Evolutionary conservation across 1,284 basidiomycete species (phyloP).

Genomic region (Trichosporon asahii): DNA sequence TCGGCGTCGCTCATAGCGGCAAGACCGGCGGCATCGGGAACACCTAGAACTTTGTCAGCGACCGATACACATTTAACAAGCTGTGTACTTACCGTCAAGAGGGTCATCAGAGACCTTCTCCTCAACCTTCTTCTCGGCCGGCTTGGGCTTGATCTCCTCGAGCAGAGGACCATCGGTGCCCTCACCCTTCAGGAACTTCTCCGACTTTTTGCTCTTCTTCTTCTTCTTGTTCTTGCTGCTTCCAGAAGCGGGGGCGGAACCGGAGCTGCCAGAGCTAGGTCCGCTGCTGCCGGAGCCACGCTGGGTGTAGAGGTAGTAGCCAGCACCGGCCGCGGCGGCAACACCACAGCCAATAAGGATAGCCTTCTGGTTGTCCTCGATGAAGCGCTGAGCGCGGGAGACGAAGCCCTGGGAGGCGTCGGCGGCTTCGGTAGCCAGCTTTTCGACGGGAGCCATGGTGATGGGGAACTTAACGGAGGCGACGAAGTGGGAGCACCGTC

Average conservation of each 20-base stretch:
- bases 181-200: conserved; percentile 42
- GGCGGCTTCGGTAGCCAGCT: conserved; percentile 12
- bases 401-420: conserved; percentile 34
- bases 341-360: conserved; percentile 59
- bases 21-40: conserved; percentile 39
- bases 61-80: background rate
- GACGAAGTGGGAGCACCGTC: conserved; percentile 1
- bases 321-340: conserved; percentile 70
- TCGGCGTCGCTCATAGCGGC: conserved; percentile 53
- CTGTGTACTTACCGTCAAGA: conserved; percentile 47
- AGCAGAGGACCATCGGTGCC: conserved; percentile 65
- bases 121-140: conserved; percentile 47
- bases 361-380: conserved; percentile 49
- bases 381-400: conserved; percentile 42
- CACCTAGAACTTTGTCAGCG: conserved; percentile 21
- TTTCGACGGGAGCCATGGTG: conserved; percentile 10
- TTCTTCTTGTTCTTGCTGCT: conserved; percentile 61
- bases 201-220: conserved; percentile 55
- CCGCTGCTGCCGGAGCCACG: conserved; percentile 55
- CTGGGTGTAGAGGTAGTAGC: conserved; percentile 61
- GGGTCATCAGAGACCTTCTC: conserved; percentile 26
- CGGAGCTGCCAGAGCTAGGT: conserved; percentile 27
- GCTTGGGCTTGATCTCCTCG: conserved; percentile 61
- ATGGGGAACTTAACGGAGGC: background rate
- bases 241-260: conserved; percentile 24